A percentile compares a stretch with the other conserved stretches of the same genome.
phyloP scores from a whole-genome alignment of 148 eudicot species.

The Dianthus caryophyllus region DNA sequence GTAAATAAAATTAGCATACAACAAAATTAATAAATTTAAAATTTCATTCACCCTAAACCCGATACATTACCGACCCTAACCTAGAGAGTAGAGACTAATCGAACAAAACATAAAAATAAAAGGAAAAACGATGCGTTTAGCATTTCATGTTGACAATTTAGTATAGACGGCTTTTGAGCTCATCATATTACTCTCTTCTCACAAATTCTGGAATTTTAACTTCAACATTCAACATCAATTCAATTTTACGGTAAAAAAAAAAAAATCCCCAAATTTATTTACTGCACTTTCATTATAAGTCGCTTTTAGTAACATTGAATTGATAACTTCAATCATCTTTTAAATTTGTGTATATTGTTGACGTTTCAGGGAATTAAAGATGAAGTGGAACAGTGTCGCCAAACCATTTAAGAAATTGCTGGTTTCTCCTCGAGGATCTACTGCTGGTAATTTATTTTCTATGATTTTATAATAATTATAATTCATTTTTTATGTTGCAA shows the following conservation, averaged over 20 bases:
- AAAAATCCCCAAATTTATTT: not conserved
- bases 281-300: not conserved
- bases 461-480: not conserved
- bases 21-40: no score
- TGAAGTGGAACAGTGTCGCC: conserved; percentile 32
- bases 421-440: conserved; percentile 27
- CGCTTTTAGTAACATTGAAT: not conserved
- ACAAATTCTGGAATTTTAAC: not conserved
- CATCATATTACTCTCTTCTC: not conserved
- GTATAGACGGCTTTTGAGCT: no score
- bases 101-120: no score
- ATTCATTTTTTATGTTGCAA: not conserved
- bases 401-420: conserved; percentile 33
- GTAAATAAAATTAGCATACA: no score
- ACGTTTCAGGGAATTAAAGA: not conserved
- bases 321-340: not conserved
- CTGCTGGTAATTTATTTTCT: conserved; percentile 24
- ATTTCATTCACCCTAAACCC: no score
- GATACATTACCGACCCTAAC: no score
- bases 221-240: not conserved
- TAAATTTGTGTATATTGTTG: not conserved
- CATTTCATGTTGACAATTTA: no score
- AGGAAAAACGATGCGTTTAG: no score
- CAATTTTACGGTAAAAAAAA: not conserved
- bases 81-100: no score